Base-by-base conservation (phyloP, 768 basidiomycete genomes). In the Termitomyces sp. region DNA sequence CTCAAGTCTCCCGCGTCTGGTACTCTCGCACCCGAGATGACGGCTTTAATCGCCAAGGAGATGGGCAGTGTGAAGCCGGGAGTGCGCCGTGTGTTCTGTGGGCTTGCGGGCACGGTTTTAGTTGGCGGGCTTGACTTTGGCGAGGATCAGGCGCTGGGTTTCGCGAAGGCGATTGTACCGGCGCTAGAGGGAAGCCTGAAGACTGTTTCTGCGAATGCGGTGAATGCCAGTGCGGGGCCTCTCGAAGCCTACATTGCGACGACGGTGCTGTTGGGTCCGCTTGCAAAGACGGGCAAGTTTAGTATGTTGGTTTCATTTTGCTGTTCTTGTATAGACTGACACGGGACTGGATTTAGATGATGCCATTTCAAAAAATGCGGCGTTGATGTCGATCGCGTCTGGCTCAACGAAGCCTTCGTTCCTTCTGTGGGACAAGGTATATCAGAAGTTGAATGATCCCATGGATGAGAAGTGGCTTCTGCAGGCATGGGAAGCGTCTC, bases 391-490 rank as follows among this genome's bases (percentile, higher is more conserved):
- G 1, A 68, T 90, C n/a, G 67, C 70, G 18, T 70, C 84, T 0
- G 73, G 76, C 14, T 65, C 74, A 13, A 73, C 81, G 24, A 97
- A 93, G 67, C 90, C 93, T 0, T 88, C 90, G 1, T 97, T 97
- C 74, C 71, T 98, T 40, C 64, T 95, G 14, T 93, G 85, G 84
- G 94, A 96, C 53, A 94, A 91, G 68, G 85, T 92, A 0, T 94
- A 93, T 65, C 83, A 87, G 58, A 93, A 91, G 68, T 62, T 88
- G 16, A 73, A 76, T 7, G 80, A 83, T 6, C 64, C 77, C 0
- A 79, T 80, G 3, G 93, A 93, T 16, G 86, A 92, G 55, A 65
- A 63, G 13, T 97, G 95, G 95, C 71, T 97, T 1, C 72, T 93
- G 14, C 80, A 87, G 33, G 88, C 89, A 0, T 68, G 79, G 9